Evolutionary conservation across 371 early-diverging fungal genomes (phyloP).

Genomic region (Basidiobolus meristosporus): DNA sequence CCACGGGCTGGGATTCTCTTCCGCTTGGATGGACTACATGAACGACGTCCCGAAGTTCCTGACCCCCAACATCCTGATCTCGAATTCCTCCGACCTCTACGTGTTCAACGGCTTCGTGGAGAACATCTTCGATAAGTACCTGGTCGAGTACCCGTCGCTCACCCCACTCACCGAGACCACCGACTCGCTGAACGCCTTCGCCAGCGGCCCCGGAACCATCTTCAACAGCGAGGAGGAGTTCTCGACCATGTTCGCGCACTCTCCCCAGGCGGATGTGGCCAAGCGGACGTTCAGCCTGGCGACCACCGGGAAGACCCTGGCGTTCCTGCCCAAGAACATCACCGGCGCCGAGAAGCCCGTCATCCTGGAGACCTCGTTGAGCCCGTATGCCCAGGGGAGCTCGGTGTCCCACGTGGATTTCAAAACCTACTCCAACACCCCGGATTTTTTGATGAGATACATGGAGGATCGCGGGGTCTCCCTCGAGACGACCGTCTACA

Average conservation of each 20-base stretch:
- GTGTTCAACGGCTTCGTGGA: conserved; percentile 3
- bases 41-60: conserved; percentile 4
- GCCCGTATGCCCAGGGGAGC: conserved; percentile 16
- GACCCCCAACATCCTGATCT: conserved; percentile 4
- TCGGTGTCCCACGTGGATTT: conserved; percentile 27
- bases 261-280: conserved; percentile 3
- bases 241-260: background rate
- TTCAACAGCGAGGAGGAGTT: background rate
- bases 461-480: conserved; percentile 12
- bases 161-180: background rate
- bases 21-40: conserved; percentile 15
- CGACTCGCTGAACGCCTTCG: conserved; percentile 2
- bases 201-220: background rate
- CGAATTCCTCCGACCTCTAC: background rate
- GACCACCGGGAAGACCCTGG: conserved; percentile 3
- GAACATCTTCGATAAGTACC: conserved; percentile 3
- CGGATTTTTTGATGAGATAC: conserved; percentile 31
- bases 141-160: background rate
- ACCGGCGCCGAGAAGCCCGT: conserved; percentile 1
- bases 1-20: conserved; percentile 38
- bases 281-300: conserved; percentile 5
- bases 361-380: conserved; percentile 11
- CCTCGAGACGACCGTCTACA: conserved; percentile 4
- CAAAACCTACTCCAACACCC: conserved; percentile 10
- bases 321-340: background rate